These are phyloP conservation scores for Aspergillus incahuasiensis DNA, from an alignment of 495 filamentous ascomycete species.

Conservation along the genomic window DNA sequence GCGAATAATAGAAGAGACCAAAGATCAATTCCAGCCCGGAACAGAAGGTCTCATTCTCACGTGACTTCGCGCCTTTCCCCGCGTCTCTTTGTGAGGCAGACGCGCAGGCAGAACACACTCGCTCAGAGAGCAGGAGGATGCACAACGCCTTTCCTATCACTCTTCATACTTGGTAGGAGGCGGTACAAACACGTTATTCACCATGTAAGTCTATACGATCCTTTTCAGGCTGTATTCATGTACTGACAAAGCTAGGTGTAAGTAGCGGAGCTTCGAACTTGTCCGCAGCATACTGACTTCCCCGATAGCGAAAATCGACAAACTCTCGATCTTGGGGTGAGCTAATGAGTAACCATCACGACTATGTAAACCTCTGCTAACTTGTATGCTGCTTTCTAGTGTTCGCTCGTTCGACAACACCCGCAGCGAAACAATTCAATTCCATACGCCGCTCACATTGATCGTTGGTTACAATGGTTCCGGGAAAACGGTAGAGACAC, in stretches of 20 bases:
- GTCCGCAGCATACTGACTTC: constrained; percentile 6
- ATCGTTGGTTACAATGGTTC: constrained; percentile 97
- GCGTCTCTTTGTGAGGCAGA: constrained; percentile 15
- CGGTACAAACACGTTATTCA: background rate
- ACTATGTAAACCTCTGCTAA: constrained; percentile 1
- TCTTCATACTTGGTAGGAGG: background rate
- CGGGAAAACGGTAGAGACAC: constrained; percentile 70
- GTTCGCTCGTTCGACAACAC: constrained; percentile 87
- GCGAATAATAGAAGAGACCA: no score
- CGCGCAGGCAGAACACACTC: constrained; percentile 6
- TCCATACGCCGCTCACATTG: constrained; percentile 83
- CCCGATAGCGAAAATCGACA: constrained; percentile 69
- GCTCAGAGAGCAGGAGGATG: background rate
- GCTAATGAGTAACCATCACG: constrained; percentile 5
- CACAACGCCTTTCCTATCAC: background rate
- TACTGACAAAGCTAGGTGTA: background rate
- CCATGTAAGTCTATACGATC: background rate
- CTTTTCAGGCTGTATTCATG: background rate
- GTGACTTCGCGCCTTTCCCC: constrained; percentile 32
- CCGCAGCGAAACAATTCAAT: constrained; percentile 75
- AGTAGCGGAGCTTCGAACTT: background rate
- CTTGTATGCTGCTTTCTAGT: constrained; percentile 34
- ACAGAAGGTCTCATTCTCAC: constrained; percentile 5
- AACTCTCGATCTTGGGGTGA: constrained; percentile 76
- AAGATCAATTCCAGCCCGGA: background rate